Evolutionary conservation across 208 protist genomes (phyloP), one percentile per base, ranked within the genome.

Genomic region (Wallacemonas sp.): DNA sequence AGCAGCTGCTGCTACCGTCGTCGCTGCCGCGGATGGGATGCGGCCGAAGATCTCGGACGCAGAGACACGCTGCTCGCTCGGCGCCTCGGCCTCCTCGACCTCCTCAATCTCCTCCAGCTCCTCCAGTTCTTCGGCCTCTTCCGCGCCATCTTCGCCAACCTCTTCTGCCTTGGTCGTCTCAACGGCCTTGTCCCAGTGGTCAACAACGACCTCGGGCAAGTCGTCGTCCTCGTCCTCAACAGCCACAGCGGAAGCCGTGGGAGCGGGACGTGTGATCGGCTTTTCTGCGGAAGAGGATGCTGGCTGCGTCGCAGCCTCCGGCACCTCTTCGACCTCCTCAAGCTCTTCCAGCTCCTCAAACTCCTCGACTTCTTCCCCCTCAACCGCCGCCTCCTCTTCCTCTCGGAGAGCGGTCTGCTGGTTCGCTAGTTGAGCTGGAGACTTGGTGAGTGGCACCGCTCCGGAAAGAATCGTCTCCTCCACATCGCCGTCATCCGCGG

Each of bases 31-130:
- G 30, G 65, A 26, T n/a, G n/a, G n/a, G n/a, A n/a, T n/a, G n/a
- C n/a, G n/a, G 21, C 21, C 26, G 16, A 62, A 36, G 12, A 62
- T 1, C 5, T 41, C 19, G n/a, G 65, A 52, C 2, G 34, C 46
- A 0, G 62, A 17, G 36, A 58, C 38, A 8, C 52, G 52, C 32
- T 64, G 49, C 29, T 61, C 65, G 5, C 57, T 38, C 8, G 30
- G 2, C 2, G 47, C 43, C 12, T 68, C 69, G 4, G 24, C 52
- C 1, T 78, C 69, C 43, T 66, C 49, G 23, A 44, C 60, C 16
- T 78, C 68, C 36, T 61, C 49, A 32, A 57, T 39, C 39, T 65
- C 49, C 32, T 66, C 66, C 17, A 61, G 9, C 65, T 65, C 65
- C 14, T 61, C 64, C 1, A 61, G 49, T 16, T 56, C 46, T 26